Base-by-base conservation (phyloP, 768 basidiomycete species). In the Rhodocollybia butyracea region DNA sequence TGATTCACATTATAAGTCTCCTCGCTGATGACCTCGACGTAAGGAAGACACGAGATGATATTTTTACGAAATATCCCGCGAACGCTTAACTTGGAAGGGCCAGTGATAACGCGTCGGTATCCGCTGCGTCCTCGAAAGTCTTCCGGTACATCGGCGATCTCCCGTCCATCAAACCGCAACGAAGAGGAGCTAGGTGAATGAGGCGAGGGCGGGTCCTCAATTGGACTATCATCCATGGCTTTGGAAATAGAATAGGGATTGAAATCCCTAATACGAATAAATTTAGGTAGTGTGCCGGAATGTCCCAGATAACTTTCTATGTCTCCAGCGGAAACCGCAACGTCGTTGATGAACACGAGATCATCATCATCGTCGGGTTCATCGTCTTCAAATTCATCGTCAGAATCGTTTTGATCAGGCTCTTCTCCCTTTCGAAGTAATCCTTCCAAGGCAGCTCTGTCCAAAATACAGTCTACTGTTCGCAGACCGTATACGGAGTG, bases 401-500 rank as follows among this genome's bases (percentile, higher is more conserved):
- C 26, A 50, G 21, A 15, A 29, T 55, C n/a, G 29, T 51, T 41
- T 4, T 43, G 45, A n/a, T 48, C 38, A 11, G 21, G 7, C 6
- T 26, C 50, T 34, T n/a, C 26, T 19, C 51, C 10, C 54, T 38
- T 46, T 40, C 51, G 26, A 7, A 51, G 13, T n/a, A 42, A 24
- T 48, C 45, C n/a, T 52, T 56, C 41, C 36, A 56, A 15, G 48
- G 47, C 24, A 42, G 45, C 27, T 27, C 55, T 24, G 30, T 46
- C 31, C 15, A 48, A 17, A 10, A 80, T 66, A 58, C 73, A 76
- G 57, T 81, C 82, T 8, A 78, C 73, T 5, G 80, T 77, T 22
- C 79, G 68, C 54, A 77, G 65, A 5, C 81, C 82, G 59, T 78
- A 78, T 27, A 80, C 70, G 19, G 80, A 77, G 59, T 81, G 77